Evolutionary conservation across 208 protist species (phyloP).

Genomic region (Acanthamoeba sp.): DNA sequence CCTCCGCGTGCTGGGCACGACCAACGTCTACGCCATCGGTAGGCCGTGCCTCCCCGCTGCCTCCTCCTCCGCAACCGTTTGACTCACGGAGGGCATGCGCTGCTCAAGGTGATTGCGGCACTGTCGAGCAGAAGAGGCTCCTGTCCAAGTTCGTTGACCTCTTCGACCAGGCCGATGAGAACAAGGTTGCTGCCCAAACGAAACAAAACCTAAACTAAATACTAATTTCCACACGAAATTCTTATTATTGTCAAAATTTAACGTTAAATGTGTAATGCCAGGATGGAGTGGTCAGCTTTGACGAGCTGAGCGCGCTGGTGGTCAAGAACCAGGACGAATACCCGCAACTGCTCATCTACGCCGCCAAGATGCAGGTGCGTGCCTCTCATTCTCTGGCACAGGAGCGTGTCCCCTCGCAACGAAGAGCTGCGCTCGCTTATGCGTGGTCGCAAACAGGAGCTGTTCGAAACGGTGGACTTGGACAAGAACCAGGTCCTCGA

Average conservation of each 20-base stretch:
- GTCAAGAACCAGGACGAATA: conserved; percentile 11
- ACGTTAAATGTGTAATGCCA: no score
- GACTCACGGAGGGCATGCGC: background rate
- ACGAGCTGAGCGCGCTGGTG: conserved; percentile 2
- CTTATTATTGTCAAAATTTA: no score
- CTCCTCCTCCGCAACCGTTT: no score
- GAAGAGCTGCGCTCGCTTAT: background rate
- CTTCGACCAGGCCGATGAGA: conserved; percentile 19
- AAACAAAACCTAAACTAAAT: background rate
- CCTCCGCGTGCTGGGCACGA: conserved; percentile 5
- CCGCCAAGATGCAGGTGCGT: conserved; percentile 2
- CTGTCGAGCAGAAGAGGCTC: background rate
- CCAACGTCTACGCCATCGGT: conserved; percentile 61
- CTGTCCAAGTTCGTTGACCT: conserved; percentile 4
- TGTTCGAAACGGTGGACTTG: conserved; percentile 24
- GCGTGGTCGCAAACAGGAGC: background rate
- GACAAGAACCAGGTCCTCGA: conserved; percentile 48
- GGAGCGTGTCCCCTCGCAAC: background rate
- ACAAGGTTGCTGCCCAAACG: background rate
- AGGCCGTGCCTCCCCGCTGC: background rate
- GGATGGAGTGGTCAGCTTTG: conserved; percentile 9
- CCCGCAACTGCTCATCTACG: conserved; percentile 36
- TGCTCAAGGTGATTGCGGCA: conserved; percentile 21
- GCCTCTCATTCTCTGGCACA: background rate
- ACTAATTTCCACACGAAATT: background rate